Base-by-base conservation (phyloP, 2,329 filamentous ascomycete genomes). In the Exophiala calicioides region DNA sequence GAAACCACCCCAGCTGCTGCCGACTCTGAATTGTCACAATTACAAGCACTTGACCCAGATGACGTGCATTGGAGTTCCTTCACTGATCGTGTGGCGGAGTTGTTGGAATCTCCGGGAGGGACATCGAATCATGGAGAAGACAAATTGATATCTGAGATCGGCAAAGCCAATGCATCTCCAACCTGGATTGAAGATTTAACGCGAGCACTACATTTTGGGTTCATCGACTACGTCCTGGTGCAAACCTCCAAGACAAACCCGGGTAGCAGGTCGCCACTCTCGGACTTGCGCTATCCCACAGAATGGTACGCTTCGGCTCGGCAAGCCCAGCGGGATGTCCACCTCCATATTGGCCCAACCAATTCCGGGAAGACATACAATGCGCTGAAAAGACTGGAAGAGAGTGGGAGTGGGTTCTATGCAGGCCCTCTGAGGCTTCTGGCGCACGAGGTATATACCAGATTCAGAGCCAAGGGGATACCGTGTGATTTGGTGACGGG, bases 281-380 rank as follows among this genome's bases (percentile, higher is more conserved):
- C 49, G 3, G 57, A 57, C 32, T 72, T 95, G 56, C 81, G 90
- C n/a, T 90, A 83, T 65, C 93, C 93, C 0, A 79, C 84, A 43
- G 93, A 98, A 65, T 97, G 91, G 91, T 97, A 85, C 62, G 89
- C 91, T 1, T 82, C 80, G 3, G 93, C 93, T 1, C 80, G 94
- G 48, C 77, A 81, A 34, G 75, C 93, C 59, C 87, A 90, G 61
- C 79, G 93, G 33, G 91, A 82, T 0, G 79, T 98, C 30, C 89
- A 97, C 70, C 74, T 98, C 15, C 93, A 98, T 60, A 90, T 98
- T 38, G 93, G 93, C 0, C 93, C 93, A 1, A 98, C 93, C 2
- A 98, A 98, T 67, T 97, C 93, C 1, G 93, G 93, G 47, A 98
- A 98, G 74, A 98, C 94, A 0, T 98, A 97, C 64, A 86, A 90